phyloP scores from a whole-genome alignment of 2,329 filamentous ascomycete species.

The Fusarium beomiforme region DNA sequence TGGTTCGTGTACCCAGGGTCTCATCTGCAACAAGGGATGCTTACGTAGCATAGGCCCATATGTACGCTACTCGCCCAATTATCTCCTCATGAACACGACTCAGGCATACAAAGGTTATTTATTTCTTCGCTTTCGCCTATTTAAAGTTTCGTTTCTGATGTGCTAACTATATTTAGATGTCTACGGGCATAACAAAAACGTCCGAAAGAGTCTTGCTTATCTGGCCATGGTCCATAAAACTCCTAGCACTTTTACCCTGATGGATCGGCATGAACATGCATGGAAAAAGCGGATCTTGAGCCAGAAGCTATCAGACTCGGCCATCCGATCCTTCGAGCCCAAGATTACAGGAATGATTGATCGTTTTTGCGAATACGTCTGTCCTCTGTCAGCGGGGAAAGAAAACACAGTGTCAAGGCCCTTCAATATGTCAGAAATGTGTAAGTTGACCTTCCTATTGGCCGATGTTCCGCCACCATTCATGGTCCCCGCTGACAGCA shows the following conservation, averaged over 20 bases:
- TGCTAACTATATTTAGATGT: not conserved
- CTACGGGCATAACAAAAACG: slow-evolving; percentile 2
- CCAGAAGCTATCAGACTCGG: slow-evolving; percentile 2
- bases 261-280: slow-evolving; percentile 2
- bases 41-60: not conserved
- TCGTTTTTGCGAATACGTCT: not conserved
- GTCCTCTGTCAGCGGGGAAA: not conserved
- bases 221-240: slow-evolving; percentile 2
- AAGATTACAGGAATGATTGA: not conserved
- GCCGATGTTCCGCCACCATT: not conserved
- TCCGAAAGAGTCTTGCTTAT: not conserved
- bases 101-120: not conserved
- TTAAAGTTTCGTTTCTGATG: not conserved
- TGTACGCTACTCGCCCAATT: slow-evolving; percentile 1
- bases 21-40: not conserved
- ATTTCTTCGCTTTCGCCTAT: rapidly evolving
- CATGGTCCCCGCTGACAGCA: not conserved
- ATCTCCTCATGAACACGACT: not conserved
- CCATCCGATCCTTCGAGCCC: not conserved
- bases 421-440: not conserved
- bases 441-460: not conserved
- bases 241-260: not conserved
- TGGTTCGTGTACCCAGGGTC: slow-evolving; percentile 34
- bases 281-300: slow-evolving; percentile 4
- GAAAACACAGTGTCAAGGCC: not conserved